These are phyloP conservation scores for Pilatotrama ljubarskyi DNA, from an alignment of 768 basidiomycete species.

Conservation along the genomic window DNA sequence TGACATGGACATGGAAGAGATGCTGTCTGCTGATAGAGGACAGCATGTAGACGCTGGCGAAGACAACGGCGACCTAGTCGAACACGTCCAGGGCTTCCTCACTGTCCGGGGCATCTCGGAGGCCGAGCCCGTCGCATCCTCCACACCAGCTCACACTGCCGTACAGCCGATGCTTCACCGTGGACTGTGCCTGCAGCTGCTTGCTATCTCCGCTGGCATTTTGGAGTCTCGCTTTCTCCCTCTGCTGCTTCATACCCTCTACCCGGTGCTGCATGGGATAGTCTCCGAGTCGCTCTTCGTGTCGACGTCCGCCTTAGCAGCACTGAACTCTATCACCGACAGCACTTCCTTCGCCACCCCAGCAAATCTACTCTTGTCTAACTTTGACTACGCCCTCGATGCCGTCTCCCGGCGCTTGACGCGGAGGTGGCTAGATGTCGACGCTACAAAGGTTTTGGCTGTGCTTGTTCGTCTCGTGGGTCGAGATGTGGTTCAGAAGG, in stretches of 20 bases:
- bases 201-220: slow-evolving; percentile 71
- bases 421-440: slow-evolving; percentile 77
- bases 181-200: slow-evolving; percentile 68
- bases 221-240: slow-evolving; percentile 71
- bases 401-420: slow-evolving; percentile 83
- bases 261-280: slow-evolving; percentile 84
- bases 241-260: slow-evolving; percentile 75
- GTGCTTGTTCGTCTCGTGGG: slow-evolving; percentile 88
- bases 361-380: slow-evolving; percentile 84
- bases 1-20: slow-evolving; percentile 36
- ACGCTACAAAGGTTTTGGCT: slow-evolving; percentile 86
- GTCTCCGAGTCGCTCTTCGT: slow-evolving; percentile 71
- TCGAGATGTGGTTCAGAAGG: slow-evolving; percentile 79
- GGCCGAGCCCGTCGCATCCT: background rate
- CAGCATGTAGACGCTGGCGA: slow-evolving; percentile 28
- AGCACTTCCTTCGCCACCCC: slow-evolving; percentile 86
- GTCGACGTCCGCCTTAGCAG: slow-evolving; percentile 71
- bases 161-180: slow-evolving; percentile 69
- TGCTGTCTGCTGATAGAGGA: background rate
- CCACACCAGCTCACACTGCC: slow-evolving; percentile 26
- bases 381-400: slow-evolving; percentile 96
- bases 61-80: slow-evolving; percentile 48
- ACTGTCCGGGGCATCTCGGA: slow-evolving; percentile 49
- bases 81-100: slow-evolving; percentile 67
- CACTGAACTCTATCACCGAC: slow-evolving; percentile 70